A percentile compares a stretch with the other conserved stretches of the same genome.
phyloP scores from a whole-genome alignment of 768 basidiomycete genomes.

The Cystofilobasidium ferigula region DNA sequence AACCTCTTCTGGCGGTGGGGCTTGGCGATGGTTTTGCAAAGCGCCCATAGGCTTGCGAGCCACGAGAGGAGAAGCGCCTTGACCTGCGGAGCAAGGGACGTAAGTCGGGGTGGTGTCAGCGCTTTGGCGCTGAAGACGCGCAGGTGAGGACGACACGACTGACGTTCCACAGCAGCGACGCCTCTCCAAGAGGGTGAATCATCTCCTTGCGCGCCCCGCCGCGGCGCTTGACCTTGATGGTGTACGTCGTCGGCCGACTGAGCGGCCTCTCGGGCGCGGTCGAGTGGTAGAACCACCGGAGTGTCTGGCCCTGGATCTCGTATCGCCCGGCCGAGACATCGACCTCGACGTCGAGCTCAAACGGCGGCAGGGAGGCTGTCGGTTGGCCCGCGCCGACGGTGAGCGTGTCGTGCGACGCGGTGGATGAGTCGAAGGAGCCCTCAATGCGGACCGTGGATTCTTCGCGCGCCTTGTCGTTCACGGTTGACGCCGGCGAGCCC shows the following conservation, averaged over 20 bases:
- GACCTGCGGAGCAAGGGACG: neutral
- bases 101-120: neutral
- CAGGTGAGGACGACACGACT: neutral
- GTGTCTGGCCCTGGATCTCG: constrained; percentile 27
- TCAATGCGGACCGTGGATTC: neutral
- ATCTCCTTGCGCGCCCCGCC: constrained; percentile 41
- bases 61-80: neutral
- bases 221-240: constrained; percentile 42
- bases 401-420: neutral
- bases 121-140: neutral
- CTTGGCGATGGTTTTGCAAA: neutral
- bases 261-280: neutral
- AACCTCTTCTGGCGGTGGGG: neutral
- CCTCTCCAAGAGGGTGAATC: neutral
- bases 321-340: constrained; percentile 27
- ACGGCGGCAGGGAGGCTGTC: constrained; percentile 10
- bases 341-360: constrained; percentile 42
- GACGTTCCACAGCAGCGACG: neutral
- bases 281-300: constrained; percentile 28
- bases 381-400: neutral
- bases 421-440: neutral
- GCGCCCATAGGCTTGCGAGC: neutral
- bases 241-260: constrained; percentile 34
- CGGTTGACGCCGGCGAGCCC: neutral
- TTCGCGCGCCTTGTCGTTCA: neutral